Evolutionary conservation across 202 grass and related monocot genomes (phyloP), one percentile per base, ranked within the genome.

Genomic region (Bolboschoenoplectus hybrid): DNA sequence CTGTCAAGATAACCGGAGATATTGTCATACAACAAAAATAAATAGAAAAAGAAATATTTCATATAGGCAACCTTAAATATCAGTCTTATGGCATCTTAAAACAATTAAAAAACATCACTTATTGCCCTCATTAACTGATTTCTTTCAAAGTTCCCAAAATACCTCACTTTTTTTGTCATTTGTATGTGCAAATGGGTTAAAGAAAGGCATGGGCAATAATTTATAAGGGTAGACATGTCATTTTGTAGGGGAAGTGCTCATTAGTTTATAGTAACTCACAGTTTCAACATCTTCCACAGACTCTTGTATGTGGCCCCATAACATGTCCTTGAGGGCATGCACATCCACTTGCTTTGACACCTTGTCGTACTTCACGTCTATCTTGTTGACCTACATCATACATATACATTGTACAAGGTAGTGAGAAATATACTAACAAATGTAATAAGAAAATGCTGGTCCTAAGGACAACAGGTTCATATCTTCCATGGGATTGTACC

Each of bases 321-420:
- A 87, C 17, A 94, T 91, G 79, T 95, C 85, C 86, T 98, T 98
- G 35, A 98, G 89, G 70, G 91, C 90, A 95, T 98, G 96, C 93
- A 98, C 96, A 87, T 98, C 96, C 34, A 98, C 93, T 89, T 94
- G 96, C 85, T 95, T 98, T 4, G 93, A 98, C 78, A 94, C 93
- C 75, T 95, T 98, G 90, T 94, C 93, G 45, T 98, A 98, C 53
- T 95, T 82, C 86, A 98, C 90, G 85, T 98, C 90, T 67, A 98
- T 92, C 82, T 92, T 98, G 82, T 91, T 95, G 58, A 95, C 96
- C 96, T 98, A 81, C 8, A 88, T 86, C 81, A 63, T 83, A 56
- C 68, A 68, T 81, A 71, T 20, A 81, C 86, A 84, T 40, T 12
- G 16, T 12, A 86, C 83, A 63, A 93, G 53, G 19, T 82, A 65